phyloP scores from a whole-genome alignment of 768 basidiomycete species.

The Daedaleopsis sinensis region DNA sequence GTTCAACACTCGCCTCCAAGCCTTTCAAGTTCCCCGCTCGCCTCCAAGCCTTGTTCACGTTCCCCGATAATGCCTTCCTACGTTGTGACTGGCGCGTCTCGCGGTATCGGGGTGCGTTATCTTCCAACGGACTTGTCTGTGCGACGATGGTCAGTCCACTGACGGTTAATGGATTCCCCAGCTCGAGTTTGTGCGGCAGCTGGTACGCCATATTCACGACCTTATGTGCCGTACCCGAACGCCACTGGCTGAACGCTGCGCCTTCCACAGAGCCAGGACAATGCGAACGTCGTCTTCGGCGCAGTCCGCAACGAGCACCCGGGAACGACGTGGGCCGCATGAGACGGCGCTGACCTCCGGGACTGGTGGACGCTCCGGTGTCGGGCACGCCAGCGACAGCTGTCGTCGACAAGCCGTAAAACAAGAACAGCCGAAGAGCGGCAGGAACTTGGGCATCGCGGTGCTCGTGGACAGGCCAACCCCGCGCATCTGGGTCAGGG shows the following conservation, averaged over 20 bases:
- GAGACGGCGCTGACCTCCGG: no score
- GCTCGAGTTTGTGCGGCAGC: conserved; percentile 29
- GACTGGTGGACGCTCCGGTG: no score
- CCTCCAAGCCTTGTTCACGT: neutral
- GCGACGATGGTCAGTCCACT: neutral
- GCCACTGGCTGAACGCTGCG: neutral
- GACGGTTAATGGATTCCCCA: neutral
- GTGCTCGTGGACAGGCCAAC: neutral
- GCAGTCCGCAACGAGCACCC: conserved; percentile 6
- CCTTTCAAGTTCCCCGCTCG: no score
- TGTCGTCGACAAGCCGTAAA: neutral
- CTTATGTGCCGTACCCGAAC: neutral
- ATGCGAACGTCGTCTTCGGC: conserved; percentile 27
- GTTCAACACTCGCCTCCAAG: no score
- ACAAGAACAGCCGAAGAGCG: neutral
- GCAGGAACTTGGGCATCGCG: neutral
- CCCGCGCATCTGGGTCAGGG: neutral
- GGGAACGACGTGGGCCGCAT: no score
- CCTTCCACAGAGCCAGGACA: conserved; percentile 19
- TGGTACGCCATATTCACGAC: conserved; percentile 13
- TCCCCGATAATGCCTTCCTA: conserved; percentile 28
- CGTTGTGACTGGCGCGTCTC: conserved; percentile 27
- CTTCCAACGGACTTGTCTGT: neutral
- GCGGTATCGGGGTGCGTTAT: conserved; percentile 29
- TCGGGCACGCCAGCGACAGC: no score